These are phyloP conservation scores for Penicillium sp. DNA, from an alignment of 2,329 filamentous ascomycete genomes.

Conservation along the genomic window DNA sequence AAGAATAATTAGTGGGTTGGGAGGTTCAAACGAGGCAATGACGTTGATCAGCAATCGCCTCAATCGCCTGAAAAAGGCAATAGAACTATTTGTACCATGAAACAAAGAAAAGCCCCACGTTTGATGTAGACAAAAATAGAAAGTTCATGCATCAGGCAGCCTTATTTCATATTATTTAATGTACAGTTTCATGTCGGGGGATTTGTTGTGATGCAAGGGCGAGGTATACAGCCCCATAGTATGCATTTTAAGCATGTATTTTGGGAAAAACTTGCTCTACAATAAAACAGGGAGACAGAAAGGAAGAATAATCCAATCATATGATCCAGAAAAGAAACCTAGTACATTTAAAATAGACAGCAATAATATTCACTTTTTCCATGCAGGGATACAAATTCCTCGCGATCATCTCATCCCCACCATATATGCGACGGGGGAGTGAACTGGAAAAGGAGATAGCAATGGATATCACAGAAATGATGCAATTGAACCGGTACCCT, in stretches of 20 bases:
- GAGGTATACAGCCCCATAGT: background rate
- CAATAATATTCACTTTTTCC: slow-evolving; percentile 24
- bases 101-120: background rate
- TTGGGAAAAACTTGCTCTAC: background rate
- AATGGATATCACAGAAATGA: slow-evolving; percentile 40
- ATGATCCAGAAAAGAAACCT: slow-evolving; percentile 12
- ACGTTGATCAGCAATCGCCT: slow-evolving; percentile 10
- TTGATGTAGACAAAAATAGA: background rate
- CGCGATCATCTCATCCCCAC: slow-evolving; percentile 38
- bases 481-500: slow-evolving; percentile 31
- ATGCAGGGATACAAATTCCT: slow-evolving; percentile 23
- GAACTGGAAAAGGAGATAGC: slow-evolving; percentile 31
- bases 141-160: background rate
- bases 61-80: slow-evolving; percentile 1
- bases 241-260: background rate
- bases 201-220: background rate
- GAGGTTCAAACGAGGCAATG: slow-evolving; percentile 1
- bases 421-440: slow-evolving; percentile 28
- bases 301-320: slow-evolving; percentile 11
- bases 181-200: background rate
- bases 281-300: background rate
- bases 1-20: background rate
- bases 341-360: slow-evolving; percentile 18
- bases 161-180: background rate
- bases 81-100: background rate